These are phyloP conservation scores for Pezicula carpinea DNA, from an alignment of 2,329 filamentous ascomycete genomes.

Conservation along the genomic window DNA sequence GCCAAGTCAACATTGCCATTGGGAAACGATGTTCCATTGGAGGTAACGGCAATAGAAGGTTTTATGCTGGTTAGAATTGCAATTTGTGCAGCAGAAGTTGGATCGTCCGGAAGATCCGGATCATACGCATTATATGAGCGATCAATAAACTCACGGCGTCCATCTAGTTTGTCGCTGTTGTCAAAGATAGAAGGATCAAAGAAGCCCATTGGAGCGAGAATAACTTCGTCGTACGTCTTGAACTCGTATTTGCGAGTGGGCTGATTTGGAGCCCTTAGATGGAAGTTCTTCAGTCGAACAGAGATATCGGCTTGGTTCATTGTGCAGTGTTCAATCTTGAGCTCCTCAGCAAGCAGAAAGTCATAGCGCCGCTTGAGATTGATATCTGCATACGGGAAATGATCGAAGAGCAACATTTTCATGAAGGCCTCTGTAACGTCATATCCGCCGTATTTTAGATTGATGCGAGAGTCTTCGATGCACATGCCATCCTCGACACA, in stretches of 20 bases:
- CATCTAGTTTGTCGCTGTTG: slow-evolving; percentile 70
- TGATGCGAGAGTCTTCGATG: slow-evolving; percentile 89
- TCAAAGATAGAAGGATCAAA: slow-evolving; percentile 88
- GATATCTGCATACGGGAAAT: slow-evolving; percentile 93
- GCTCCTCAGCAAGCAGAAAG: slow-evolving; percentile 87
- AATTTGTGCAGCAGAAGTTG: slow-evolving; percentile 77
- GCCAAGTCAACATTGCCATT: slow-evolving; percentile 41
- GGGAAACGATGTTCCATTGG: slow-evolving; percentile 34
- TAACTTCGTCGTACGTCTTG: slow-evolving; percentile 95
- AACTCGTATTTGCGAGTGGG: slow-evolving; percentile 91
- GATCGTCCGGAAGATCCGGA: slow-evolving; percentile 80
- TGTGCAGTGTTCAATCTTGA: slow-evolving; percentile 90
- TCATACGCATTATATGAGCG: slow-evolving; percentile 94
- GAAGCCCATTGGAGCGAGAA: slow-evolving; percentile 91
- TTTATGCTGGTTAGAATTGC: slow-evolving; percentile 57
- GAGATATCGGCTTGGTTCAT: slow-evolving; percentile 87
- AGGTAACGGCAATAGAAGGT: slow-evolving; percentile 46
- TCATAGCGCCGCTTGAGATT: slow-evolving; percentile 88
- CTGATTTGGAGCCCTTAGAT: slow-evolving; percentile 81
- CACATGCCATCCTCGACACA: slow-evolving; percentile 96
- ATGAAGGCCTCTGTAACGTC: slow-evolving; percentile 94
- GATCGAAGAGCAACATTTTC: slow-evolving; percentile 96
- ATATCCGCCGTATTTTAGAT: slow-evolving; percentile 87
- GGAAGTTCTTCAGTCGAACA: slow-evolving; percentile 84
- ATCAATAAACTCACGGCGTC: slow-evolving; percentile 75